Evolutionary conservation across 225 moss, liverwort and hornwort species (phyloP), one percentile per base, ranked within the genome.

Genomic region (Polytrichum formosum): DNA sequence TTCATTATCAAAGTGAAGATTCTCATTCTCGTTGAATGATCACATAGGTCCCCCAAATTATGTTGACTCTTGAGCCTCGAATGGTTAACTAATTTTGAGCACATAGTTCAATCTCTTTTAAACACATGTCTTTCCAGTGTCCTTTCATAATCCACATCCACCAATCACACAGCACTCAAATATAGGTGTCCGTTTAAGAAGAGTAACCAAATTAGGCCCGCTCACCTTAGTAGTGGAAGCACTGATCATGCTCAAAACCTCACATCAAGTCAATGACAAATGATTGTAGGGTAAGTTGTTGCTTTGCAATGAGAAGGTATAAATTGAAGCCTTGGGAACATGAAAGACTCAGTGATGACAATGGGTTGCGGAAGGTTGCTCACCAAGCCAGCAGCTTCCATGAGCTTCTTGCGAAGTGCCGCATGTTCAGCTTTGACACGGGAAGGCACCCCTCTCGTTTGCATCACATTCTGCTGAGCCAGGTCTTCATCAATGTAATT

Each of bases 371-470:
- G n/a, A 27, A 63, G 26, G 22, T 28, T 17, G 27, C 18, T 67
- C 70, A 87, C 87, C 82, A 84, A 84, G 79, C 77, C 82, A 33
- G 92, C 74, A 69, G 87, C 84, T 76, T 92, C 92, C 74, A 82
- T 72, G 83, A 97, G 86, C 83, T 91, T 93, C 67, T 90, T 94
- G 37, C 94, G 90, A 58, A 97, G 77, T 61, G 94, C 94, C 27
- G 90, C 92, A 73, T 97, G 97, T 80, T 97, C 92, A 62, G 94
- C 94, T 80, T 92, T 87, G 30, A 97, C 79, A 69, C 94, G 86
- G 63, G 93, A 97, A 7, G 97, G 97, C 23, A 94, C 92, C 61
- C 97, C 97, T 74, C 89, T 88, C 22, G 91, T 93, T 80, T 97
- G 97, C 76, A 94, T 94, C 13, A 97, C 89, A 73, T 97, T 97